Evolutionary conservation across 106 monocot genomes (phyloP).

Genomic region (Iris macrosiphon): DNA sequence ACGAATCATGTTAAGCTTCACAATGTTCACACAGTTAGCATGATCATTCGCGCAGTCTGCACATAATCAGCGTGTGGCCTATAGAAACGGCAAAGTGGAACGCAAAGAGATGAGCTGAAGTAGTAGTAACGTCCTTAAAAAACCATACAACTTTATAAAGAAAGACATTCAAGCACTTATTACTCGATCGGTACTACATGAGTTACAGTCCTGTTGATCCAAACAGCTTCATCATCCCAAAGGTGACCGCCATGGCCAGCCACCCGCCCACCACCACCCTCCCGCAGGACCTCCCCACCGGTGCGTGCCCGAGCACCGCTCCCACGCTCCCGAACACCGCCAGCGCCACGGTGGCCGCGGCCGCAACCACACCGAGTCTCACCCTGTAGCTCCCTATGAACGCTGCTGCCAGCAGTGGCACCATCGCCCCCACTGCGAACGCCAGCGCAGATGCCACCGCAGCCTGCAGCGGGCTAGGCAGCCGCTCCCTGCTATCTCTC

Average conservation of each 20-base stretch:
- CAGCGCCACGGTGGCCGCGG: constrained; percentile 35
- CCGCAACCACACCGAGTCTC: constrained; percentile 41
- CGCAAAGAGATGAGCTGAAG: too few relatives aligned
- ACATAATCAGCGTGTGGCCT: too few relatives aligned
- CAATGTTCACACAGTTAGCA: too few relatives aligned
- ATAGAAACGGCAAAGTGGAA: too few relatives aligned
- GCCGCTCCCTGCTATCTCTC: neutral
- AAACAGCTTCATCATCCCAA: constrained; percentile 50
- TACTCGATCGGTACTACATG: too few relatives aligned
- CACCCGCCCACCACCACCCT: constrained; percentile 55
- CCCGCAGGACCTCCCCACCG: constrained; percentile 22
- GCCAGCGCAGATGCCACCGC: constrained; percentile 61
- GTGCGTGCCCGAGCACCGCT: constrained; percentile 47
- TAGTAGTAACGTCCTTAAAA: too few relatives aligned
- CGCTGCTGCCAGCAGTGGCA: constrained; percentile 52
- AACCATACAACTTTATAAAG: too few relatives aligned
- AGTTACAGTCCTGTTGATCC: constrained; percentile 22
- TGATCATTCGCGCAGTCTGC: too few relatives aligned
- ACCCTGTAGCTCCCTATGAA: constrained; percentile 34
- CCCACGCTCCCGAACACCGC: constrained; percentile 44
- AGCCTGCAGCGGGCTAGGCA: constrained; percentile 59
- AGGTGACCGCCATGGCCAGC: constrained; percentile 59
- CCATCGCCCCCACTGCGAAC: constrained; percentile 48
- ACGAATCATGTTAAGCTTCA: too few relatives aligned
- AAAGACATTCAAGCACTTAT: too few relatives aligned